Base-by-base conservation (phyloP, 2,329 filamentous ascomycete species). In the Diatrype stigma region DNA sequence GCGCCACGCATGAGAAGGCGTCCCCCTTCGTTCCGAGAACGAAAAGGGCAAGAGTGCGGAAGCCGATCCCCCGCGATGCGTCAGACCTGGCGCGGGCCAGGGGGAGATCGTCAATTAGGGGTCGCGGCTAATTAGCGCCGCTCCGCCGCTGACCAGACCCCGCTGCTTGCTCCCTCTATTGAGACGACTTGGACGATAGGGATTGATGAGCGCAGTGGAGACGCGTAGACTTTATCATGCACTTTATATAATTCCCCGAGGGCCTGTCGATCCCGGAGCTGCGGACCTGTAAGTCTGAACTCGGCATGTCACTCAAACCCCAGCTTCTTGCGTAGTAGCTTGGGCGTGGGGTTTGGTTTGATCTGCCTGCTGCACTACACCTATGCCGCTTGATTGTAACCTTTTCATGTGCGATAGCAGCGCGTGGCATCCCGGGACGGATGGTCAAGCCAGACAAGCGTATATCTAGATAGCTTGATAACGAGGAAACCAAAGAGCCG, bases 41-140 rank as follows among this genome's bases (percentile, higher is more conserved):
- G 60, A 55, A 65, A 64, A 58, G 40, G 62, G 63, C 32, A 65
- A 63, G 54, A 46, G 40, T 38, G 53, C 63, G 63, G 63, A 64
- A 56, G 45, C 54, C 56, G 44, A 30, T 51, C 56, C 54, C 62
- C 62, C 58, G 60, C 51, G 54, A 49, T 58, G 57, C 34, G 34
- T 37, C 34, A 16, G 34, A 7, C 47, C 57, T 52, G 47, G 50
- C 49, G 49, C 56, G 61, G 58, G 49, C n/a, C 51, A 45, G 51
- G 60, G 59, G 57, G 63, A 60, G 22, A 47, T 45, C 14, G 14
- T 28, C 22, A 26, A 44, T 53, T 55, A 59, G 57, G 59, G 59
- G 59, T 48, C 51, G 57, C 61, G 60, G 54, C 57, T 61, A 61
- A 64, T 63, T 59, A 50, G 49, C 49, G 46, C 50, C 37, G 42